Percentiles rank a stretch among this genome's conserved stretches.
Evolutionary conservation across 148 eudicot genomes (phyloP).

Genomic region (Amaranthus palmeri): DNA sequence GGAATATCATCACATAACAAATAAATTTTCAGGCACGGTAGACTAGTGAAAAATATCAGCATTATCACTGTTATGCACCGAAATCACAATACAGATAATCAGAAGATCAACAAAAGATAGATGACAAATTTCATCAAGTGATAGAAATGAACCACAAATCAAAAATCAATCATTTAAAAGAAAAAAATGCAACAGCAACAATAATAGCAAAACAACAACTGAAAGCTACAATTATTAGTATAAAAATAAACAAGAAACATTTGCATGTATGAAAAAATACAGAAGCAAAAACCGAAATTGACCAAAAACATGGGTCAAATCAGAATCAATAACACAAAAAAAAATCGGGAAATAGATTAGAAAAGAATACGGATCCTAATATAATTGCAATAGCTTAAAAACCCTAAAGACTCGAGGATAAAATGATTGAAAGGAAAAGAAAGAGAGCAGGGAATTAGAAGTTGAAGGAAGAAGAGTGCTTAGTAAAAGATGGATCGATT

Average conservation of each 20-base stretch:
- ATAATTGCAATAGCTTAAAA: conserved; percentile 20
- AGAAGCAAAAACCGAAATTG: conserved; percentile 25
- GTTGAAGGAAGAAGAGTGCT: neutral
- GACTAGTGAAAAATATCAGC: neutral
- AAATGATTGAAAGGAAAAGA: neutral
- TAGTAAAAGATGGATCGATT: conserved; percentile 22
- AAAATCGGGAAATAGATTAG: neutral
- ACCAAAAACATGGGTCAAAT: neutral
- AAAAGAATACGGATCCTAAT: conserved; percentile 1
- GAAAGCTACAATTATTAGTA: neutral
- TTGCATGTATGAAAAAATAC: conserved; percentile 2
- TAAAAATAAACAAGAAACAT: neutral
- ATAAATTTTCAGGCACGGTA: too few relatives aligned
- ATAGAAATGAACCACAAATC: neutral
- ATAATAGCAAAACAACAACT: neutral
- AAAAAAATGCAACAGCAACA: neutral
- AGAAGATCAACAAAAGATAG: neutral
- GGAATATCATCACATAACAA: neutral
- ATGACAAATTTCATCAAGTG: neutral
- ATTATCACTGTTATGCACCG: neutral
- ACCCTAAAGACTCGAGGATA: conserved; percentile 29
- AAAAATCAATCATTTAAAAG: neutral
- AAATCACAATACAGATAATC: neutral
- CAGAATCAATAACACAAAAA: conserved; percentile 17
- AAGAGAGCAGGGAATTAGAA: conserved; percentile 3